Conservation (phyloP, 768 basidiomycete species). For the Suillus hirtellus region DNA sequence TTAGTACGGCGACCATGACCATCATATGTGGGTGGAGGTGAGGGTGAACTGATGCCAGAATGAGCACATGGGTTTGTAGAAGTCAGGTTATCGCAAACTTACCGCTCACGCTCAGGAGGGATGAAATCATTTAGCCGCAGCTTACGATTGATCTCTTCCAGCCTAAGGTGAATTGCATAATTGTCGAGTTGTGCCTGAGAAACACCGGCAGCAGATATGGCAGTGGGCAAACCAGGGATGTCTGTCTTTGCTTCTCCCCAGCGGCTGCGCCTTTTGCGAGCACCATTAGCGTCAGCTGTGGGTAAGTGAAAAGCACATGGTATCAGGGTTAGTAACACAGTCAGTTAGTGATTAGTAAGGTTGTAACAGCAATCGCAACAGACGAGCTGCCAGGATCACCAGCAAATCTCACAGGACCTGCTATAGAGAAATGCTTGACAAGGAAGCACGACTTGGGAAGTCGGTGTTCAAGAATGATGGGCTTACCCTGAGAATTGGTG, state of each 20-base stretch:
- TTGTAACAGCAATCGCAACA: conserved; percentile 22
- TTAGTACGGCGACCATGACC: conserved; percentile 97
- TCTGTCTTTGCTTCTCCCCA: conserved; percentile 96
- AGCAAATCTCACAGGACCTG: conserved; percentile 9
- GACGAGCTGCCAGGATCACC: conserved; percentile 3
- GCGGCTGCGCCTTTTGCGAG: conserved; percentile 93
- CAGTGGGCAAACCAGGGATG: conserved; percentile 91
- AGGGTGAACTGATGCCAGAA: conserved; percentile 69
- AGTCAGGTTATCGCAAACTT: conserved; percentile 17
- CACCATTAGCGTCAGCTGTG: conserved; percentile 78
- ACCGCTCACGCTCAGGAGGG: conserved; percentile 94
- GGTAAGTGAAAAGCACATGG: conserved; percentile 41
- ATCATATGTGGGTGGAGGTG: conserved; percentile 97
- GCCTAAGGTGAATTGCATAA: conserved; percentile 92
- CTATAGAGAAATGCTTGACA: conserved; percentile 21
- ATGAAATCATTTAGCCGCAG: conserved; percentile 92
- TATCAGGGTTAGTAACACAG: conserved; percentile 56
- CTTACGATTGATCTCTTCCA: conserved; percentile 98
- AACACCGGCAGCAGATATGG: conserved; percentile 90
- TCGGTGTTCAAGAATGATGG: conserved; percentile 33
- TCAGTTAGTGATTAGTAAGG: conserved; percentile 40
- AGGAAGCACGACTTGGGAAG: conserved; percentile 39
- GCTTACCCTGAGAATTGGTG: conserved; percentile 78
- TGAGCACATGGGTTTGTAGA: neutral
- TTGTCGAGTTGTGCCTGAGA: conserved; percentile 96